Base-by-base conservation (phyloP, 768 basidiomycete species). In the Serpula lacrymans region DNA sequence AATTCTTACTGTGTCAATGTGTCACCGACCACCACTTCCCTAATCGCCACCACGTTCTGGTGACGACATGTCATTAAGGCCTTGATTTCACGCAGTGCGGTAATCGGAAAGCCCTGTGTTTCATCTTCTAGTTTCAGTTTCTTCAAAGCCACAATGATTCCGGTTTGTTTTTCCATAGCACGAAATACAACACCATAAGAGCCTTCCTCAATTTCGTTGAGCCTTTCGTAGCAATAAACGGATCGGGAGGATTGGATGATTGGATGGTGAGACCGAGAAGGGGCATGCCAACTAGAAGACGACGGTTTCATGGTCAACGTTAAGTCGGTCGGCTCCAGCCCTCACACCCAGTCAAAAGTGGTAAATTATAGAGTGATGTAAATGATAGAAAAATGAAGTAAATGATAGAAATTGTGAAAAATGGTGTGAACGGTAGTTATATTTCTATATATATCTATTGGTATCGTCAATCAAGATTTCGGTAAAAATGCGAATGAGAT, bases 161-260 rank as follows among this genome's bases (percentile, higher is more conserved):
- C 91, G 0, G 93, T 92, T 57, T 90, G 78, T 60, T 90, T 95
- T 67, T 97, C 95, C 51, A 80, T 74, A 16, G 96, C 96, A n/a
- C 96, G 82, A 48, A 91, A 98, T 12, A 99, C 96, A 27, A 98
- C 82, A 13, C 96, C 96, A 51, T 99, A 99, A 0, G 90, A 92
- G 4, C 96, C 96, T 65, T 99, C 96, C 64, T 98, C 96, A 53
- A 99, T 99, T 53, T 96, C 90, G 61, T 99, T 99, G 40, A 99
- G 71, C 29, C 88, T 73, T 52, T 97, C 94, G 59, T 97, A 97
- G 51, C 77, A 81, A 64, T 92, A 95, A 1, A 97, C 95, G 4
- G 92, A 94, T 17, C 95, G 85, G 18, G 95, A 94, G 1, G 94
- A 81, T 28, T 75, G 65, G 17, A 98, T 78, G 2, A 81, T 70